phyloP scores from a whole-genome alignment of 2,329 filamentous ascomycete species.

The Trichophyton simii region DNA sequence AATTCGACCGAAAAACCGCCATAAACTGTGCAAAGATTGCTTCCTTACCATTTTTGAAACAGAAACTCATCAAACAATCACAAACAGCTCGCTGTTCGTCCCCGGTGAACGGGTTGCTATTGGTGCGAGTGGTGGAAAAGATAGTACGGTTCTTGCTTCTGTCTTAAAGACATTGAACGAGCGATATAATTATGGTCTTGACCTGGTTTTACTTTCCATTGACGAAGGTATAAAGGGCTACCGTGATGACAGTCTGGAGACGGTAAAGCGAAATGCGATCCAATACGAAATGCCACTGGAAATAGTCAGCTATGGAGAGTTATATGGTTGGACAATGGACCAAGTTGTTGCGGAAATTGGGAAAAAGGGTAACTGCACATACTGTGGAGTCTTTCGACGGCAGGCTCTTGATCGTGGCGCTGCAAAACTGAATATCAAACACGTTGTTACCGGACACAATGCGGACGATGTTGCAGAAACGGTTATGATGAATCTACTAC shows the following conservation, averaged over 20 bases:
- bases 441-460: conserved; percentile 96
- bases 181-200: conserved; percentile 70
- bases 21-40: conserved; percentile 82
- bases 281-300: conserved; percentile 87
- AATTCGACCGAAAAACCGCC: conserved; percentile 84
- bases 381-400: conserved; percentile 89
- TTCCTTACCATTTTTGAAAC: conserved; percentile 82
- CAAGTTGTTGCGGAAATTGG: conserved; percentile 92
- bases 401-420: conserved; percentile 90
- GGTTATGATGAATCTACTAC: conserved; percentile 89
- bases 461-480: conserved; percentile 96
- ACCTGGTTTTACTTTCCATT: conserved; percentile 78
- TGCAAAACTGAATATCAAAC: conserved; percentile 71
- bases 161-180: conserved; percentile 92
- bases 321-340: conserved; percentile 99
- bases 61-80: conserved; percentile 89
- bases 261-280: conserved; percentile 81
- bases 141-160: conserved; percentile 88
- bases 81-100: conserved; percentile 63
- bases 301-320: conserved; percentile 82
- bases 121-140: conserved; percentile 91
- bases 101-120: conserved; percentile 82
- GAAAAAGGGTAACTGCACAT: conserved; percentile 98
- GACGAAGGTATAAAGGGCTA: conserved; percentile 98
- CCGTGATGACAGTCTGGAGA: conserved; percentile 88